Evolutionary conservation across 306 rosid species (phyloP).

Genomic region (Castanopsis chinensis): DNA sequence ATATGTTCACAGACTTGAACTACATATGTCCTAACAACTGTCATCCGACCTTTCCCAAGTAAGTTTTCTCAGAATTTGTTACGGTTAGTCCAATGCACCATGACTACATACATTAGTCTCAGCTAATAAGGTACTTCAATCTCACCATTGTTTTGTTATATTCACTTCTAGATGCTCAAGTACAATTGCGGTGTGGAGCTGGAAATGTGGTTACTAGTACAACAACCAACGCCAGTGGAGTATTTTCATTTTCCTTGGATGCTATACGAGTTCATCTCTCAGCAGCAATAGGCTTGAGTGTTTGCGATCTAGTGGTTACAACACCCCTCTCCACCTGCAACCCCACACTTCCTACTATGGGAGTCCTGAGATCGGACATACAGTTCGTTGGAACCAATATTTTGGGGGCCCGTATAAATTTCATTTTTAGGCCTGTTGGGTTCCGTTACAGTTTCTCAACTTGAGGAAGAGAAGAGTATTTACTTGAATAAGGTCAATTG

Average conservation of each 20-base stretch:
- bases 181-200: conserved; percentile 32
- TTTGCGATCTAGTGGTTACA: conserved; percentile 27
- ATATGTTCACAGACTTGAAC: no score
- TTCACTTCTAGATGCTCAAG: conserved; percentile 23
- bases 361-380: conserved; percentile 6
- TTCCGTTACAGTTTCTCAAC: background rate
- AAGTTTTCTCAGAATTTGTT: background rate
- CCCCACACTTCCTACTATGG: conserved; percentile 17
- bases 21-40: no score
- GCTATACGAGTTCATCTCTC: conserved; percentile 16
- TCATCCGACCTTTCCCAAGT: background rate
- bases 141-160: background rate
- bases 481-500: background rate
- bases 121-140: background rate
- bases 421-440: conserved; percentile 12
- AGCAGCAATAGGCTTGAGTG: background rate
- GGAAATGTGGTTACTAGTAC: conserved; percentile 24
- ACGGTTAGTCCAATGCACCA: no score
- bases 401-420: conserved; percentile 1
- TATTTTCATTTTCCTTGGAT: conserved; percentile 23
- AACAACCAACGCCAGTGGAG: conserved; percentile 22
- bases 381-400: background rate
- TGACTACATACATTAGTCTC: background rate
- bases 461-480: no score
- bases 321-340: conserved; percentile 40